phyloP scores from a whole-genome alignment of 805 yeast species.

The Blastobotrys chiropterorum region DNA sequence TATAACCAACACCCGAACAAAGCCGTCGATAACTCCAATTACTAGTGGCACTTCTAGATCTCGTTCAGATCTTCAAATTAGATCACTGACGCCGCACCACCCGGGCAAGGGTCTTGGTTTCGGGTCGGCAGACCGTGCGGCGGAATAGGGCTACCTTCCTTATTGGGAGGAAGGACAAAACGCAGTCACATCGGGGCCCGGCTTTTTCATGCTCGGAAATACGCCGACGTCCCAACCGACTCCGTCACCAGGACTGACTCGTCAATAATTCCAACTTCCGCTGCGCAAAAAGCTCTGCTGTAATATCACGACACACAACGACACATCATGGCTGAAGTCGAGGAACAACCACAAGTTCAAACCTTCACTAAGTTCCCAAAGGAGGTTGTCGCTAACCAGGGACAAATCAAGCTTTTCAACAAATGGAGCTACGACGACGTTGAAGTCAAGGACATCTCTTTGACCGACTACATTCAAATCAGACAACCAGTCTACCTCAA shows the following conservation, averaged over 20 bases:
- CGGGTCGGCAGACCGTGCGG: too few species aligned
- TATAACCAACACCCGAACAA: too few species aligned
- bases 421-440: slow-evolving; percentile 99
- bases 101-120: neutral
- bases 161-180: neutral
- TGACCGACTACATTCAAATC: slow-evolving; percentile 97
- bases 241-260: neutral
- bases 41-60: too few species aligned
- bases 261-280: neutral
- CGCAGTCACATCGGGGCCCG: neutral
- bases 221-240: slow-evolving; percentile 1
- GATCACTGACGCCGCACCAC: neutral
- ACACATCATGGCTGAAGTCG: slow-evolving; percentile 4
- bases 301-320: slow-evolving; percentile 18
- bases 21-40: too few species aligned
- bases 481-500: slow-evolving; percentile 96
- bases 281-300: slow-evolving; percentile 8
- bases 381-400: slow-evolving; percentile 92
- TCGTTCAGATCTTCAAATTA: too few species aligned
- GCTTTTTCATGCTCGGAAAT: neutral
- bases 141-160: neutral
- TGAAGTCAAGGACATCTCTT: slow-evolving; percentile 95
- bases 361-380: slow-evolving; percentile 96
- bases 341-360: slow-evolving; percentile 40
- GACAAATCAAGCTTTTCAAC: slow-evolving; percentile 97